A percentile compares a stretch with the other conserved stretches of the same genome.
Conservation (phyloP, 192 early-diverging fungal genomes). For the Linnemannia elongata region DNA sequence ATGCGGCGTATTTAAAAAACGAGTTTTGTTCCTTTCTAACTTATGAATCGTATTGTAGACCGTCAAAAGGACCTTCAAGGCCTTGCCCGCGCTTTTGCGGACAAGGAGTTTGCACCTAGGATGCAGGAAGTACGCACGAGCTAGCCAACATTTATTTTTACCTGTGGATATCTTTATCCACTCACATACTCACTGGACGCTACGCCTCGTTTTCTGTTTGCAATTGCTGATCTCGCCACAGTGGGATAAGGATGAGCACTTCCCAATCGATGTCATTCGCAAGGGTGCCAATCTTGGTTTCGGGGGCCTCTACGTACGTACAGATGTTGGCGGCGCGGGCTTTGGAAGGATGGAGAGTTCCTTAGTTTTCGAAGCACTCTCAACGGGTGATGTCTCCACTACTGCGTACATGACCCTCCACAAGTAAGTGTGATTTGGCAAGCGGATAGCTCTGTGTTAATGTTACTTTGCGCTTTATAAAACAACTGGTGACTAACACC, state of each 20-base stretch:
- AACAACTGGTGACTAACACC: too few relatives aligned
- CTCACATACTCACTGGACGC: too few relatives aligned
- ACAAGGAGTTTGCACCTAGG: slow-evolving; percentile 66
- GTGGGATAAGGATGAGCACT: slow-evolving; percentile 65
- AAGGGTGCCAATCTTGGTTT: slow-evolving; percentile 69
- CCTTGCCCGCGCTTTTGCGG: slow-evolving; percentile 64
- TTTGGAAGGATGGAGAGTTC: slow-evolving; percentile 62
- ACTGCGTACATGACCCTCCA: slow-evolving; percentile 71
- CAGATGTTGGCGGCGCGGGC: slow-evolving; percentile 66
- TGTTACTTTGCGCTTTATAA: too few relatives aligned
- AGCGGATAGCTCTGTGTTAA: too few relatives aligned
- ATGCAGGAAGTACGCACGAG: slow-evolving; percentile 56
- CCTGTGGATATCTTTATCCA: background rate
- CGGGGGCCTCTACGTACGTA: slow-evolving; percentile 58
- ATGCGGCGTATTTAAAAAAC: too few relatives aligned
- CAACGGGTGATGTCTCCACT: slow-evolving; percentile 62
- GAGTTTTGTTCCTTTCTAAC: background rate
- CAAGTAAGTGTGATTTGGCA: slow-evolving; percentile 44
- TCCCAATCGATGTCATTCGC: slow-evolving; percentile 61
- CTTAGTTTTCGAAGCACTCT: slow-evolving; percentile 68
- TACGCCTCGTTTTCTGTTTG: background rate
- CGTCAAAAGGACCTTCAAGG: slow-evolving; percentile 61
- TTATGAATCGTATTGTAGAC: slow-evolving; percentile 35
- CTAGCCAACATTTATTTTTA: background rate
- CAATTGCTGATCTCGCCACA: background rate